Percentiles rank a stretch among this genome's conserved stretches.
Evolutionary conservation across 768 basidiomycete genomes (phyloP).

Genomic region (Mycena polygramma): DNA sequence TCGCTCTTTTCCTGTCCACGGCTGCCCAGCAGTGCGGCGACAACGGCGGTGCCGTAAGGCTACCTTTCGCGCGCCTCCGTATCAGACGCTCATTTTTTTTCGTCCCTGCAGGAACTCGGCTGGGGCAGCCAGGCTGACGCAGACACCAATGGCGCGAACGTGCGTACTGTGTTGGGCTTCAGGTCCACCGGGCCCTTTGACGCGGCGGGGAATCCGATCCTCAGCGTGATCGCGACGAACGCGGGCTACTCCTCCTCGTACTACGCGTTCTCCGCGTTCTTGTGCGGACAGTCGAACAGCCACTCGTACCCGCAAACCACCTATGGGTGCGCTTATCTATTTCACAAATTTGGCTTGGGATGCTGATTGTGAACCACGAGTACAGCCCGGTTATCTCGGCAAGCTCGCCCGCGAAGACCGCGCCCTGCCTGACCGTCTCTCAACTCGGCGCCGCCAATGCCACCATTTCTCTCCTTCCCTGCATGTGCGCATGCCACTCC

Average conservation of each 20-base stretch:
- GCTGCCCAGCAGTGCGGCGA: not conserved
- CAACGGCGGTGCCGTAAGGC: constrained; percentile 8
- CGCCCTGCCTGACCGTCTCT: too few species aligned
- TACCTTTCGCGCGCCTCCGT: too few species aligned
- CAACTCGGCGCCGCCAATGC: not conserved
- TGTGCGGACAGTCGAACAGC: not conserved
- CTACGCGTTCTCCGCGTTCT: not conserved
- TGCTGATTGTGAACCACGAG: not conserved
- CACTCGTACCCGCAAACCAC: not conserved
- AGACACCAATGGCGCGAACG: not conserved
- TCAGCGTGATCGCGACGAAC: constrained; percentile 13
- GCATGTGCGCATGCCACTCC: too few species aligned
- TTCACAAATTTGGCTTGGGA: not conserved
- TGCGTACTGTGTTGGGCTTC: constrained; percentile 3
- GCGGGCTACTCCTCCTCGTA: not conserved
- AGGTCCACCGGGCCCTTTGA: constrained; percentile 2
- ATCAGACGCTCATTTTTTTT: too few species aligned
- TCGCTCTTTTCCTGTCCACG: too few species aligned
- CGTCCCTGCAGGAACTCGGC: too few species aligned
- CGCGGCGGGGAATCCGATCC: constrained; percentile 6
- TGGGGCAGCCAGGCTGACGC: not conserved
- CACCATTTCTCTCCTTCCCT: not conserved
- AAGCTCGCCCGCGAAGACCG: too few species aligned
- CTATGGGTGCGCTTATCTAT: not conserved
- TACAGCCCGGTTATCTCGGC: constrained; percentile 4